Conservation (phyloP, 805 yeast species). For the Candida coquimbonensis region DNA sequence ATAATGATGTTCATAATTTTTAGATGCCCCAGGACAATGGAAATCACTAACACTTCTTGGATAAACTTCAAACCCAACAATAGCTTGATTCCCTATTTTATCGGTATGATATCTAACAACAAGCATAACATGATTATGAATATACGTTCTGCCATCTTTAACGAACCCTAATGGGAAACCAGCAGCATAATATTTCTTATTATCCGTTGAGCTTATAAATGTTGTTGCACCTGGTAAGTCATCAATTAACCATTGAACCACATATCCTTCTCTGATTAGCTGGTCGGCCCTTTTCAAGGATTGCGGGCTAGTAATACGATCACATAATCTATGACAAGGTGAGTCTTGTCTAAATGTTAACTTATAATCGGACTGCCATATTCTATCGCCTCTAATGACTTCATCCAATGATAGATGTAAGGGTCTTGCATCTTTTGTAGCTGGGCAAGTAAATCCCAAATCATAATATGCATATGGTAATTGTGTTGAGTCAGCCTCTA, state of each 20-base stretch:
- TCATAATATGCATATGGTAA: conserved; percentile 73
- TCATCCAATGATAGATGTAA: conserved; percentile 68
- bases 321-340: conserved; percentile 63
- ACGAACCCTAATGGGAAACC: conserved; percentile 83
- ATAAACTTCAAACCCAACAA: conserved; percentile 87
- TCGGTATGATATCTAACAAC: conserved; percentile 66
- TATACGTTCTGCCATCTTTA: conserved; percentile 48
- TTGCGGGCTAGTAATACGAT: conserved; percentile 44
- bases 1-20: conserved; percentile 49
- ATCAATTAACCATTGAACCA: conserved; percentile 79
- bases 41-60: conserved; percentile 69
- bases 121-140: conserved; percentile 77
- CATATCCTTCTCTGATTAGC: conserved; percentile 61
- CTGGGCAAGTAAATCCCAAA: conserved; percentile 76
- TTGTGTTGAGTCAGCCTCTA: conserved; percentile 71
- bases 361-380: conserved; percentile 68
- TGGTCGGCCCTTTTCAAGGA: conserved; percentile 51
- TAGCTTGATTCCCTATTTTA: conserved; percentile 40
- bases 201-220: conserved; percentile 49
- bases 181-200: conserved; percentile 68
- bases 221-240: conserved; percentile 87
- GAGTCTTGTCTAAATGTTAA: conserved; percentile 57
- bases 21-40: conserved; percentile 70
- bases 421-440: conserved; percentile 45
- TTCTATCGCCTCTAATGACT: conserved; percentile 72